Conservation (phyloP, 768 basidiomycete species). For the Pleurotus platypus region DNA sequence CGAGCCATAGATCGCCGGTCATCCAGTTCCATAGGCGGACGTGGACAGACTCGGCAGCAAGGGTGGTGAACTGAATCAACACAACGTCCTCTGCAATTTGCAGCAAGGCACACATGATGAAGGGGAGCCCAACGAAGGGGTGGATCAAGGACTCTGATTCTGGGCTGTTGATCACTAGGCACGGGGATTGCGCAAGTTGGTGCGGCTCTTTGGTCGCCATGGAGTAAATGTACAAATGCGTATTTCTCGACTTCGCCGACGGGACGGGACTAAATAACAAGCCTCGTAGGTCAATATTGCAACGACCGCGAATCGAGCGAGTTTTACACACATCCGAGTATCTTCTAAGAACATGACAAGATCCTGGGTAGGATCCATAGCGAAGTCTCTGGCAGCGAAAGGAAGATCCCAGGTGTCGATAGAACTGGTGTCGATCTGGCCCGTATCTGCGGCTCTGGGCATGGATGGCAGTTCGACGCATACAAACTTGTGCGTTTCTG, state of each 20-base stretch:
- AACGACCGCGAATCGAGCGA: too few relatives aligned
- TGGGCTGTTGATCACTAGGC: constrained; percentile 20
- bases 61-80: constrained; percentile 37
- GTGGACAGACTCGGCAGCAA: constrained; percentile 20
- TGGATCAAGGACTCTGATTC: constrained; percentile 12
- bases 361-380: constrained; percentile 66
- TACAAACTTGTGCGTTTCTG: constrained; percentile 16
- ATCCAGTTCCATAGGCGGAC: constrained; percentile 54
- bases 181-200: constrained; percentile 30
- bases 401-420: constrained; percentile 29
- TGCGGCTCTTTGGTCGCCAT: constrained; percentile 39
- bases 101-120: constrained; percentile 19
- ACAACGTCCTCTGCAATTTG: constrained; percentile 56
- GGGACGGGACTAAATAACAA: constrained; percentile 5
- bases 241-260: constrained; percentile 7
- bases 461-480: constrained; percentile 22
- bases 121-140: constrained; percentile 22
- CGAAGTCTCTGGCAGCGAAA: constrained; percentile 48
- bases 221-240: constrained; percentile 37
- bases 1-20: constrained; percentile 36
- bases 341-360: constrained; percentile 41
- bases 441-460: constrained; percentile 9
- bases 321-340: constrained; percentile 14
- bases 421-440: not conserved
- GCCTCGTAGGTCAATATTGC: not conserved